Base-by-base conservation (phyloP, 169 alveolate genomes). In the Plasmodium gonderi region DNA sequence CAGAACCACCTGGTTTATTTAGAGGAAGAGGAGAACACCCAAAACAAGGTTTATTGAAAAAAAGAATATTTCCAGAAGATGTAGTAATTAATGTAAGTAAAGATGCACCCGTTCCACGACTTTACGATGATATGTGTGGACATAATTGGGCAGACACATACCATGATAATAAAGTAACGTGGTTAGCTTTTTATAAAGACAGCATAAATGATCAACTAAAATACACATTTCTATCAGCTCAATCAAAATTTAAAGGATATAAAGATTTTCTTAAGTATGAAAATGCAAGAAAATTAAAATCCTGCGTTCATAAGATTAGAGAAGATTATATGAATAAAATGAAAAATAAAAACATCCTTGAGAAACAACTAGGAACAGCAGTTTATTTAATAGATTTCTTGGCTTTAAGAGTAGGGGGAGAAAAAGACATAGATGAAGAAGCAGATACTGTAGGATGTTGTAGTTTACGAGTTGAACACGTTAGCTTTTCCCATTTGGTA, bases 371-470 rank as follows among this genome's bases (percentile, higher is more conserved):
- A 77, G 99, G 99, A 26, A 98, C 99, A 1, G 99, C 99, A 20
- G 97, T 99, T 14, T 99, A 99, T 96, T 96, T 99, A 82, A 99
- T 99, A 72, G 99, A 99, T 95, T 96, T 97, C 82, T 91, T 99
- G 64, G 99, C 99, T 26, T 97, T 99, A 93, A 98, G 99, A 95
- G 99, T 99, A 3, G 99, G 99, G 45, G 99, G 99, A 64, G 99
- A 98, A 96, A 99, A 99, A 95, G 99, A 98, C 72, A 99, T 98
- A 3, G 99, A 99, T 72, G 99, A 98, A 87, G 99, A 99, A 95
- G 99, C 99, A 23, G 99, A 99, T 94, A 99, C 99, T 0, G 99
- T 99, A 44, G 99, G 99, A 47, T 99, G 99, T 96, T 98, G 99
- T 95, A 97, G 99, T 81, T 95, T 99, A 67, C 97, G 99, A 69